A percentile compares a stretch with the other conserved stretches of the same genome.
These are phyloP conservation scores for Tripterygium wilfordii DNA, from an alignment of 177 flowering plant genomes.

Conservation along the genomic window DNA sequence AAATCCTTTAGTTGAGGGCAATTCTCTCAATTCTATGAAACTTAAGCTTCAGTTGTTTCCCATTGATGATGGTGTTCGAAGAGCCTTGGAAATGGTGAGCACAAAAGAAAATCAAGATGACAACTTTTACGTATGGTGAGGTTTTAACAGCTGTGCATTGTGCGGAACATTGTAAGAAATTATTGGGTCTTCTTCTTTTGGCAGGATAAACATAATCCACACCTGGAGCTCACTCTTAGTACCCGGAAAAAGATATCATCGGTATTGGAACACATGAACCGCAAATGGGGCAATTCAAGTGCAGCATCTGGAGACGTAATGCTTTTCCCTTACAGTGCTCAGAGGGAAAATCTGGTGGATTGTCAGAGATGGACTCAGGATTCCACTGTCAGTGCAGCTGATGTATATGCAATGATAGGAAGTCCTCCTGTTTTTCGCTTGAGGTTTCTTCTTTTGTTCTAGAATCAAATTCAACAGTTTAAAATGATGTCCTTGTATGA, in stretches of 20 bases:
- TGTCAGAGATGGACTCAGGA: slow-evolving; percentile 77
- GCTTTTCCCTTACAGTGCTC: slow-evolving; percentile 72
- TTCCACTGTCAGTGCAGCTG: slow-evolving; percentile 69
- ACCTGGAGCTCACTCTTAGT: slow-evolving; percentile 90
- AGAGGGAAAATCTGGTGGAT: slow-evolving; percentile 43
- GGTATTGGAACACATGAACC: slow-evolving; percentile 84
- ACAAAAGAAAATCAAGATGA: background rate
- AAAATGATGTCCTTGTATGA: background rate
- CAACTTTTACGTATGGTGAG: slow-evolving; percentile 2
- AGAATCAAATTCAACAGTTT: background rate
- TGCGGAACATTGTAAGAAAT: background rate
- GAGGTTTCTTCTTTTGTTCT: slow-evolving; percentile 42
- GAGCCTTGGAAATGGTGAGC: slow-evolving; percentile 78
- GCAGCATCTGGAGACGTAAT: slow-evolving; percentile 66
- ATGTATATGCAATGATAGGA: slow-evolving; percentile 68
- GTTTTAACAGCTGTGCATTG: slow-evolving; percentile 2
- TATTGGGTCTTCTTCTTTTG: slow-evolving; percentile 5
- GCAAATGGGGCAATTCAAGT: slow-evolving; percentile 89
- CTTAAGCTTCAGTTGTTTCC: slow-evolving; percentile 97
- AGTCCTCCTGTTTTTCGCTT: slow-evolving; percentile 80
- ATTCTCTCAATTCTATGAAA: slow-evolving; percentile 36
- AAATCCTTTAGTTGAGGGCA: slow-evolving; percentile 25
- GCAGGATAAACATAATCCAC: slow-evolving; percentile 95
- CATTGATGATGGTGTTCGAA: slow-evolving; percentile 77
- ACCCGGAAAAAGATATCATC: slow-evolving; percentile 90